Percentiles rank a stretch among this genome's conserved stretches.
Evolutionary conservation across 805 yeast genomes (phyloP).

Genomic region (Wickerhamiella alocasiicola): DNA sequence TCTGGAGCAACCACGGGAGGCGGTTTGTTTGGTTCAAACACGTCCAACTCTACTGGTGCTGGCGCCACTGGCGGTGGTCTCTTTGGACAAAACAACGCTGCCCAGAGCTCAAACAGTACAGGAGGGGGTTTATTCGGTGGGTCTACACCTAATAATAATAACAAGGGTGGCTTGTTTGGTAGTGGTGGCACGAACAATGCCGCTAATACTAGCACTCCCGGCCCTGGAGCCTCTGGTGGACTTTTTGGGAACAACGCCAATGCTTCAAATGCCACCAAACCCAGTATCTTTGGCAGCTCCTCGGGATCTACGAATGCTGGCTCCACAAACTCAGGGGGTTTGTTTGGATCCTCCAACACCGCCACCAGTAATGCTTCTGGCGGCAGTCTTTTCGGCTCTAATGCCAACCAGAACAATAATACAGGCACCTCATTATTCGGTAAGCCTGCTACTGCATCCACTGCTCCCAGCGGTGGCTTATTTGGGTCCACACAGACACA

Average conservation of each 20-base stretch:
- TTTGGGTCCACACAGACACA: conserved; percentile 20
- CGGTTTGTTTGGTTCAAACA: conserved; percentile 20
- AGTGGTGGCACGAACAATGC: not conserved
- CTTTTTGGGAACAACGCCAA: conserved; percentile 25
- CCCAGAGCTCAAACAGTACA: conserved; percentile 12
- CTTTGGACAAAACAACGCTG: conserved; percentile 22
- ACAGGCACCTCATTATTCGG: conserved; percentile 12
- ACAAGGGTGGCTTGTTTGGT: conserved; percentile 14
- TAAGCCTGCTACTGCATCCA: not conserved
- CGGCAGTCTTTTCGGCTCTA: conserved; percentile 22
- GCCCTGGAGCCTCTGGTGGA: conserved; percentile 12
- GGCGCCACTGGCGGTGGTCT: conserved; percentile 22
- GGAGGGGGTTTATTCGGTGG: conserved; percentile 16
- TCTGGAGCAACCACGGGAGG: conserved; percentile 4
- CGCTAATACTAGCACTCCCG: not conserved
- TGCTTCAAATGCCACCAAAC: conserved; percentile 10
- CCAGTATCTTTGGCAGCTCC: not conserved
- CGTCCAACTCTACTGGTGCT: not conserved
- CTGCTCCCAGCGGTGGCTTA: conserved; percentile 22
- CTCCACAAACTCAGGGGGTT: not conserved
- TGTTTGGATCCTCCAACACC: conserved; percentile 1
- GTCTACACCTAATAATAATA: not conserved
- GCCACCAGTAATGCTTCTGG: not conserved
- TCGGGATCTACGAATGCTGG: not conserved
- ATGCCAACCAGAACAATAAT: conserved; percentile 13